These are phyloP conservation scores for Primulina tabacum DNA, from an alignment of 257 asterid species.

Conservation along the genomic window DNA sequence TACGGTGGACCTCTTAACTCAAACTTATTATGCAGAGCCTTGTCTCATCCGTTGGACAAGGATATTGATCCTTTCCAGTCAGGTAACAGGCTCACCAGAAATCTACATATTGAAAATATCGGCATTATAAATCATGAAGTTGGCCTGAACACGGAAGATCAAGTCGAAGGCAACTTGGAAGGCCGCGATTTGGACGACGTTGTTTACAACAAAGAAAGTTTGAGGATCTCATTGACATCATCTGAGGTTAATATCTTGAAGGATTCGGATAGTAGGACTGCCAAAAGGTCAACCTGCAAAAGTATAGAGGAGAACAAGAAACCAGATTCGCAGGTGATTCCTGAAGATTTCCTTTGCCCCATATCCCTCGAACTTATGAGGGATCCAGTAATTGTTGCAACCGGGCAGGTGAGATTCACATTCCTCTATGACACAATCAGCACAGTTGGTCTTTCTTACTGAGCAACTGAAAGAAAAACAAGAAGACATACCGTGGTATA, in stretches of 20 bases:
- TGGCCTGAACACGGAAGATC: slow-evolving; percentile 31
- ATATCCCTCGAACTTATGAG: slow-evolving; percentile 93
- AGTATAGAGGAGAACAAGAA: slow-evolving; percentile 56
- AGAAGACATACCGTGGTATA: not conserved
- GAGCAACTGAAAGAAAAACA: not conserved
- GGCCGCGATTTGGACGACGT: slow-evolving; percentile 32
- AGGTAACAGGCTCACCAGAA: slow-evolving; percentile 40
- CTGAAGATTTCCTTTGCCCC: slow-evolving; percentile 89
- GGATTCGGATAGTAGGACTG: slow-evolving; percentile 33
- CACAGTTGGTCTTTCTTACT: not conserved
- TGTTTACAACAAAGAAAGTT: slow-evolving; percentile 28
- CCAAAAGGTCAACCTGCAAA: slow-evolving; percentile 35
- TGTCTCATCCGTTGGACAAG: slow-evolving; percentile 65
- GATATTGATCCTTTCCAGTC: slow-evolving; percentile 57
- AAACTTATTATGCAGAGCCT: slow-evolving; percentile 48
- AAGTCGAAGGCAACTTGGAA: slow-evolving; percentile 31
- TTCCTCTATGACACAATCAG: not conserved
- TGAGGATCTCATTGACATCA: slow-evolving; percentile 35
- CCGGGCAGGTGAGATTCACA: slow-evolving; percentile 54
- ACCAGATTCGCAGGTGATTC: slow-evolving; percentile 56
- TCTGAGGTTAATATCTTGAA: slow-evolving; percentile 31
- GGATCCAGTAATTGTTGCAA: slow-evolving; percentile 93
- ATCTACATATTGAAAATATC: slow-evolving; percentile 44
- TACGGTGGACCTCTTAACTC: slow-evolving; percentile 72
- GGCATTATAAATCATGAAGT: slow-evolving; percentile 61